Evolutionary conservation across 495 filamentous ascomycete genomes (phyloP).

Genomic region (Tuber microsphaerosporum): DNA sequence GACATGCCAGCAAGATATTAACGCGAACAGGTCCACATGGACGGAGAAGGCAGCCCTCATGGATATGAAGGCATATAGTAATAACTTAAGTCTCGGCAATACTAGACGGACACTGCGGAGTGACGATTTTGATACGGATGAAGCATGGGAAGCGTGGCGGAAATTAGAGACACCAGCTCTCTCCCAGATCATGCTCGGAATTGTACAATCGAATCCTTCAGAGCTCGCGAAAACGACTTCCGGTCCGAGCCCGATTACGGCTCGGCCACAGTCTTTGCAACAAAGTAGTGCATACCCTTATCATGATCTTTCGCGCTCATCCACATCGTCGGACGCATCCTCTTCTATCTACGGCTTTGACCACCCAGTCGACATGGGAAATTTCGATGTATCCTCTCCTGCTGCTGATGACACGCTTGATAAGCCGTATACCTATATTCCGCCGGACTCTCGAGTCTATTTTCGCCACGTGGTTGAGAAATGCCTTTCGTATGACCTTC

Average conservation of each 20-base stretch:
- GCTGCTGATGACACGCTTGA: conserved; percentile 39
- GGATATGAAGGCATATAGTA: conserved; percentile 88
- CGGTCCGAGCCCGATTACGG: conserved; percentile 9
- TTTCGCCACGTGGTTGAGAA: conserved; percentile 64
- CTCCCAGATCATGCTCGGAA: conserved; percentile 85
- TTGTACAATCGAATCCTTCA: conserved; percentile 69
- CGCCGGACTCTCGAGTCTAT: conserved; percentile 70
- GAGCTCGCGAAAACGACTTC: conserved; percentile 61
- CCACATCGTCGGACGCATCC: conserved; percentile 24
- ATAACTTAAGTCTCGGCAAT: conserved; percentile 67
- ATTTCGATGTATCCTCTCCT: conserved; percentile 47
- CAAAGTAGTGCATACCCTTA: conserved; percentile 8
- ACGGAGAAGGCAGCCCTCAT: conserved; percentile 83
- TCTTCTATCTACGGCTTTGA: conserved; percentile 57
- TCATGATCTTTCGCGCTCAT: conserved; percentile 22
- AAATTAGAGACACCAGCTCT: conserved; percentile 73
- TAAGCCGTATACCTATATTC: conserved; percentile 73
- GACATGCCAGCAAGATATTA: conserved; percentile 77
- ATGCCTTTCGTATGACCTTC: conserved; percentile 50
- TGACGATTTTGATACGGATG: conserved; percentile 85
- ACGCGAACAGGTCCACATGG: conserved; percentile 70
- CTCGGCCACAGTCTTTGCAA: conserved; percentile 11
- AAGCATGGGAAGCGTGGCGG: conserved; percentile 84
- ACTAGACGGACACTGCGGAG: conserved; percentile 67
- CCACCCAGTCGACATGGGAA: conserved; percentile 68